Evolutionary conservation across 805 yeast genomes (phyloP), one percentile per base, ranked within the genome.

Genomic region (Lipomyces spencermartinsiae): DNA sequence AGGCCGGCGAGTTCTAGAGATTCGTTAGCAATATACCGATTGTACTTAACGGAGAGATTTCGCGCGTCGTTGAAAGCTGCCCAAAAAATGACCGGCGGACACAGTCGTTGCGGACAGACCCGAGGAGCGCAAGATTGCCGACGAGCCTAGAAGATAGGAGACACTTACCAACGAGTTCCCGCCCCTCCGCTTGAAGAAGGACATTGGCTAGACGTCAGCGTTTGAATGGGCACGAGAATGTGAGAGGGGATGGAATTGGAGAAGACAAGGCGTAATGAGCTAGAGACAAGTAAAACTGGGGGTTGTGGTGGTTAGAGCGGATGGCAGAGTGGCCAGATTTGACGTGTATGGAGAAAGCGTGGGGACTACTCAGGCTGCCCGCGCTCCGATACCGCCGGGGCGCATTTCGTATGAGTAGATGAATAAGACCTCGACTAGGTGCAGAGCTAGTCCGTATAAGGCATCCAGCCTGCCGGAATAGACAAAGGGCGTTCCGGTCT

Each of bases 141-240:
- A 33, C 16, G n/a, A 12, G 58, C 33, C 16, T 6, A 10, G 58
- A 22, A 59, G 49, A 19, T 6, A 19, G 59, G 49, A 35, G 19
- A 31, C 29, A 37, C 63, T 5, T 29, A 65, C 66, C 31, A 55
- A 57, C 12, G 63, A 16, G 63, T 64, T 64, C 58, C 65, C 63
- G 34, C 67, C 65, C 51, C 70, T 68, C 62, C 70, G 56, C 61
- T 61, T 67, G 63, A 67, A 64, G 55, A 67, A 67, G 54, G 70
- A 67, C 70, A 67, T 67, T 22, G 63, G 49, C 43, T 37, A 37
- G 43, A 4, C 49, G 22, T 19, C 49, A 43, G 49, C 7, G 49
- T 43, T 43, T n/a, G n/a, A 19, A 43, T 5, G n/a, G 49, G 49
- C 10, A 43, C 22, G 9, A 16, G 22, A 43, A 8, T n/a, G n/a